Evolutionary conservation across 805 yeast species (phyloP).

Genomic region (Metahyphopichia silvanorum): DNA sequence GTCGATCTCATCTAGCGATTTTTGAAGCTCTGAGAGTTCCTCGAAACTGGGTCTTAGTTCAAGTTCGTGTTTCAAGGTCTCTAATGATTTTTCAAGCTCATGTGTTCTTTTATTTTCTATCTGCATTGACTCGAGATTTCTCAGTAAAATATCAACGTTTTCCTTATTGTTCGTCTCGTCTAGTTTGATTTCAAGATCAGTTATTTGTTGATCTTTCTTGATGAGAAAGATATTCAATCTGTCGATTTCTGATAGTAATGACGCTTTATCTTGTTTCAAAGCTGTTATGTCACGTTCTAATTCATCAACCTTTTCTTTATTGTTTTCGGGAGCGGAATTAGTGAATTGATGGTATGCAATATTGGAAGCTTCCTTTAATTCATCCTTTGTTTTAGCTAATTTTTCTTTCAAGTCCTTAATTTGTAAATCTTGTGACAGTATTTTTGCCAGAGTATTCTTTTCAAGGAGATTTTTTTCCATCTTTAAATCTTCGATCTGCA

Average conservation of each 20-base stretch:
- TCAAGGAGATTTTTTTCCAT: constrained; percentile 11
- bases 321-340: not conserved
- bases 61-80: constrained; percentile 27
- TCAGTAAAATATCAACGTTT: not conserved
- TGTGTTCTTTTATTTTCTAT: constrained; percentile 2
- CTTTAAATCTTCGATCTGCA: constrained; percentile 9
- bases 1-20: constrained; percentile 41
- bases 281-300: constrained; percentile 7
- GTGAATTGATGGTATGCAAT: constrained; percentile 2
- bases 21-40: constrained; percentile 42
- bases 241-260: constrained; percentile 12
- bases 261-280: constrained; percentile 12
- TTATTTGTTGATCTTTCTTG: constrained; percentile 9
- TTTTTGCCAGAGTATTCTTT: constrained; percentile 10
- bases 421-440: constrained; percentile 6
- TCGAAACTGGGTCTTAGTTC: constrained; percentile 39
- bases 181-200: constrained; percentile 10
- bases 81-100: constrained; percentile 10
- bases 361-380: constrained; percentile 1
- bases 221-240: constrained; percentile 10
- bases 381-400: constrained; percentile 1
- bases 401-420: constrained; percentile 3
- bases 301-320: constrained; percentile 5
- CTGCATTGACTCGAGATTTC: not conserved
- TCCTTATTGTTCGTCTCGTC: constrained; percentile 7